Evolutionary conservation across 768 basidiomycete species (phyloP), one percentile per base, ranked within the genome.

Genomic region (Russula sp.): DNA sequence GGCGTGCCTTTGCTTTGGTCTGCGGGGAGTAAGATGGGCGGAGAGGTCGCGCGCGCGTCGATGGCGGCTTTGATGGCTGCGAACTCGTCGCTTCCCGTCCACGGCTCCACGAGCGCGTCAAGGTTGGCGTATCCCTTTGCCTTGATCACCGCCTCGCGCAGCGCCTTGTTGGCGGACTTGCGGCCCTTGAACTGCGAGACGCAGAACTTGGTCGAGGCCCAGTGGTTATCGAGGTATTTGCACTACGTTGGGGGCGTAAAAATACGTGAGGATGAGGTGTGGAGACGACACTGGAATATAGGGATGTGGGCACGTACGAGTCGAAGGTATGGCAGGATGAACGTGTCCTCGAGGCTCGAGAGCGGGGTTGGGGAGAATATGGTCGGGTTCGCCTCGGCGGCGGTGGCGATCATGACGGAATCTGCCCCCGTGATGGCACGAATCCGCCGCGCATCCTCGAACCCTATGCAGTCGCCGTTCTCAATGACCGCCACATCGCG

Each of bases 381-480:
- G 0, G 90, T 86, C 0, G 93, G 92, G 72, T 98, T 99, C 5
- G 87, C 75, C 73, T 99, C 97, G 7, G 95, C 97, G 1, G 87
- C 93, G 6, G 94, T 87, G 22, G 97, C 97, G 43, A 99, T 88
- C 97, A 99, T 99, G 43, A 93, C 86, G 0, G 93, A 94, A 68
- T 90, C 84, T 11, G 92, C 93, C 85, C 93, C 90, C 35, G 95
- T 98, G 32, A 84, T 72, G 52, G 78, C 77, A 46, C 87, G 81
- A 39, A 98, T 82, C 49, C 85, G 80, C 62, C 83, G 84, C 51
- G 88, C 88, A 68, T 95, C 93, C 65, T 86, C 81, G 75, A 81
- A 87, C 3, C 85, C 86, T 16, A 80, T 72, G 66, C 92, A 97
- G 71, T 99, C 96, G 0, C 97, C 97, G 72, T 99, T 99, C 74